Percentiles rank a stretch among this genome's conserved stretches.
Conservation (phyloP, 2,329 filamentous ascomycete species). For the Microcera coccophila region DNA sequence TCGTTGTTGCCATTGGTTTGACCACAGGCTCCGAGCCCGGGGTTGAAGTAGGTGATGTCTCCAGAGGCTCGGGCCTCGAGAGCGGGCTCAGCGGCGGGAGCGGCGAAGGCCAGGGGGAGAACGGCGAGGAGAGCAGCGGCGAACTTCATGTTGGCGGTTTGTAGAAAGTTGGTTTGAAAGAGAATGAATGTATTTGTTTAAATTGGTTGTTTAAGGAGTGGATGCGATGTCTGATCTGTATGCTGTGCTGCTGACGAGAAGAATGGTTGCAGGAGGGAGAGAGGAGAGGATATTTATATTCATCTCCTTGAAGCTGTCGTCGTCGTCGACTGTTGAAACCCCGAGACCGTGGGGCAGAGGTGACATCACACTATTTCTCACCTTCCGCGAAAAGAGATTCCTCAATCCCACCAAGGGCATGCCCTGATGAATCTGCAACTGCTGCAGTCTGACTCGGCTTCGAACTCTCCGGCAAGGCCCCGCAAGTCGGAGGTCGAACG, state of each 20-base stretch:
- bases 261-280: not conserved
- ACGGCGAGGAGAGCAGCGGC: slow-evolving; percentile 17
- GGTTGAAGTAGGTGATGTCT: slow-evolving; percentile 53
- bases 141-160: slow-evolving; percentile 20
- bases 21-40: slow-evolving; percentile 67
- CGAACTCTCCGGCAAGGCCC: too few relatives aligned
- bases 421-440: too few relatives aligned
- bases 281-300: too few relatives aligned
- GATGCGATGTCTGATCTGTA: not conserved
- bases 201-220: not conserved
- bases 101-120: slow-evolving; percentile 17
- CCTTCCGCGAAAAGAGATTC: too few relatives aligned
- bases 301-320: too few relatives aligned
- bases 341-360: too few relatives aligned
- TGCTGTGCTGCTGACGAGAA: not conserved
- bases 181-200: not conserved
- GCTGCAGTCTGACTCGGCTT: too few relatives aligned
- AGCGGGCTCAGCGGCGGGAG: slow-evolving; percentile 9
- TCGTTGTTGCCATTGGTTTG: slow-evolving; percentile 50
- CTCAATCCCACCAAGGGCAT: too few relatives aligned
- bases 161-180: not conserved
- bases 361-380: too few relatives aligned
- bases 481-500: too few relatives aligned
- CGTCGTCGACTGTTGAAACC: too few relatives aligned
- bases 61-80: slow-evolving; percentile 6